A percentile compares a stretch with the other conserved stretches of the same genome.
phyloP scores from a whole-genome alignment of 352 stramenopile genomes.

The Pythium guiyangense region DNA sequence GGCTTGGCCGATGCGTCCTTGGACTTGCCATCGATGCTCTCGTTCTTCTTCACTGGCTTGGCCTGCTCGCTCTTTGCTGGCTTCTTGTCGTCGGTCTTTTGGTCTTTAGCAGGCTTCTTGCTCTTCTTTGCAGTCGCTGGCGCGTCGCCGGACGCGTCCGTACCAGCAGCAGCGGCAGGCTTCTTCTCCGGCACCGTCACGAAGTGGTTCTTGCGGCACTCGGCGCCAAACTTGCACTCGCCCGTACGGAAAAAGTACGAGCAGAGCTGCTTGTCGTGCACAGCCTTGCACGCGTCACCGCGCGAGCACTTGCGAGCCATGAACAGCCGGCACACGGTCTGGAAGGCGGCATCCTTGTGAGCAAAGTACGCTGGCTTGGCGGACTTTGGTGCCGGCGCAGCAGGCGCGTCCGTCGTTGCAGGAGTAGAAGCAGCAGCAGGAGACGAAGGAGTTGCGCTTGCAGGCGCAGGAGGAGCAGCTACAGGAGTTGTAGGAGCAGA shows the following conservation, averaged over 20 bases:
- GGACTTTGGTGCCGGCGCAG: constrained; percentile 2
- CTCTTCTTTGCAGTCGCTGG: constrained; percentile 14
- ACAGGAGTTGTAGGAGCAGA: no score
- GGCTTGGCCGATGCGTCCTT: neutral
- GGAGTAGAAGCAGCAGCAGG: neutral
- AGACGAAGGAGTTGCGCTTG: neutral
- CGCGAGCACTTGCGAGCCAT: constrained; percentile 36
- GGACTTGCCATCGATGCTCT: constrained; percentile 5
- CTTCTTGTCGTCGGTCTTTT: neutral
- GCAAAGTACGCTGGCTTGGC: constrained; percentile 30
- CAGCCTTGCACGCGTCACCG: constrained; percentile 27
- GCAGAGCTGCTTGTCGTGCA: constrained; percentile 59
- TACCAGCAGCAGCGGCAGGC: neutral
- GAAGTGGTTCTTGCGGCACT: constrained; percentile 56
- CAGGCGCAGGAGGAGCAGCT: neutral
- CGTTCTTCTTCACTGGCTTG: constrained; percentile 8
- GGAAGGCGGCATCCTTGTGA: constrained; percentile 49
- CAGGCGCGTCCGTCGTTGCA: neutral
- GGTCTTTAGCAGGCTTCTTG: constrained; percentile 15
- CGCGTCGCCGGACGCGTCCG: neutral
- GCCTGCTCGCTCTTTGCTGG: constrained; percentile 5
- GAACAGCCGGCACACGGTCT: constrained; percentile 54
- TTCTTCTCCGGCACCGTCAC: constrained; percentile 19
- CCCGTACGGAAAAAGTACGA: constrained; percentile 38
- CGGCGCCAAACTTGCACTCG: constrained; percentile 46